A percentile compares a stretch with the other conserved stretches of the same genome.
Conservation (phyloP, 257 asterid species). For the Knoxia roxburghii region DNA sequence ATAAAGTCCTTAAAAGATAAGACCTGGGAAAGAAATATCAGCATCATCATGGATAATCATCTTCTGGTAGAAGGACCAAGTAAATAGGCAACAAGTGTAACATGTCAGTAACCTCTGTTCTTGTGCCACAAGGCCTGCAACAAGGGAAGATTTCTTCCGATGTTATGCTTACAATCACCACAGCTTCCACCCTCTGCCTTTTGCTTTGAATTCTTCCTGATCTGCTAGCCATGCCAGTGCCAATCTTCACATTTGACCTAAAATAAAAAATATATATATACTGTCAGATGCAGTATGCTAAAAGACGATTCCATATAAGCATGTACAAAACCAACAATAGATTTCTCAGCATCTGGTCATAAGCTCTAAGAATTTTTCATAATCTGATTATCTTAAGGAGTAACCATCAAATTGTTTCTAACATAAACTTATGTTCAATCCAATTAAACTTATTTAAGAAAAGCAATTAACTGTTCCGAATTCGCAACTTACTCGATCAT, state of each 20-base stretch:
- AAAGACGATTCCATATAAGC: neutral
- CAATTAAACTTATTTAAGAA: neutral
- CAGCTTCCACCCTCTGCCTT: slow-evolving; percentile 61
- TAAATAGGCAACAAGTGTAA: neutral
- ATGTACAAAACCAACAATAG: neutral
- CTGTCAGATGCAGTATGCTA: neutral
- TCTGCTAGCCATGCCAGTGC: slow-evolving; percentile 58
- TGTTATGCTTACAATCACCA: slow-evolving; percentile 50
- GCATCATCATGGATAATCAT: slow-evolving; percentile 4
- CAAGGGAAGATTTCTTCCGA: slow-evolving; percentile 42
- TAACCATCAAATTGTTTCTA: neutral
- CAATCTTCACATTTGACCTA: slow-evolving; percentile 72
- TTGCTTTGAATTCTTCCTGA: slow-evolving; percentile 34
- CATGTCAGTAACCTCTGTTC: slow-evolving; percentile 67
- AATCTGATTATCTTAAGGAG: neutral
- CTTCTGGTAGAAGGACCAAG: neutral
- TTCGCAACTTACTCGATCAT: neutral
- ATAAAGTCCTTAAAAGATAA: slow-evolving; percentile 63
- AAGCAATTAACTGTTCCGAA: neutral
- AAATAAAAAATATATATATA: slow-evolving; percentile 4
- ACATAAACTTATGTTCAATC: neutral
- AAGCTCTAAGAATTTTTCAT: neutral
- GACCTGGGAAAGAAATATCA: slow-evolving; percentile 41
- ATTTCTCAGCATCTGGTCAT: neutral
- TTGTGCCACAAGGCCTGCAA: slow-evolving; percentile 38